Percentiles rank a stretch among this genome's conserved stretches.
Conservation (phyloP, 2,329 filamentous ascomycete species). For the Paracoccidioides brasiliensis region DNA sequence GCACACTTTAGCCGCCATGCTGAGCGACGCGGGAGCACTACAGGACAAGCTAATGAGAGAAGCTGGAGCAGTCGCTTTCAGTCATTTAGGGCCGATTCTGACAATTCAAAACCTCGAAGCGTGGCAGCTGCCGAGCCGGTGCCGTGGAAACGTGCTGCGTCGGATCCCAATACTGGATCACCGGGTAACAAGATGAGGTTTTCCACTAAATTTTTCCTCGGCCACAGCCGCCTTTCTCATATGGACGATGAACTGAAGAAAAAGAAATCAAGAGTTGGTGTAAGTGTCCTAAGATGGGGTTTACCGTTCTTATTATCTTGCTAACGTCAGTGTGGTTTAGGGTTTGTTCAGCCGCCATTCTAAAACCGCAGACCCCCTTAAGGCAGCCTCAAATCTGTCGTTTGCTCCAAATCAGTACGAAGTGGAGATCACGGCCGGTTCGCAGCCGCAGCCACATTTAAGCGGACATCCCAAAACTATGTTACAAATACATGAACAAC, state of each 20-base stretch:
- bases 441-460: not conserved
- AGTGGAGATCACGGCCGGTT: not conserved
- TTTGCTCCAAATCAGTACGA: not conserved
- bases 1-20: not conserved
- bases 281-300: not conserved
- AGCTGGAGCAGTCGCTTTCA: constrained; percentile 1
- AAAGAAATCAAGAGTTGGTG: not conserved
- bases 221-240: not conserved
- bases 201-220: not conserved
- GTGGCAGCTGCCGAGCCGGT: not conserved
- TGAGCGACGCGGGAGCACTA: not conserved
- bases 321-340: not conserved
- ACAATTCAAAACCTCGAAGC: not conserved
- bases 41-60: not conserved
- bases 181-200: not conserved
- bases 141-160: not conserved
- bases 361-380: not conserved
- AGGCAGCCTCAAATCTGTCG: constrained; percentile 6
- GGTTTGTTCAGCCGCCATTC: not conserved
- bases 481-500: not conserved
- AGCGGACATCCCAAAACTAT: not conserved
- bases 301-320: not conserved
- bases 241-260: not conserved
- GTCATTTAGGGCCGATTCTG: not conserved
- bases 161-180: not conserved